Evolutionary conservation across 768 basidiomycete species (phyloP).

Genomic region (Phaeotremella skinneri): DNA sequence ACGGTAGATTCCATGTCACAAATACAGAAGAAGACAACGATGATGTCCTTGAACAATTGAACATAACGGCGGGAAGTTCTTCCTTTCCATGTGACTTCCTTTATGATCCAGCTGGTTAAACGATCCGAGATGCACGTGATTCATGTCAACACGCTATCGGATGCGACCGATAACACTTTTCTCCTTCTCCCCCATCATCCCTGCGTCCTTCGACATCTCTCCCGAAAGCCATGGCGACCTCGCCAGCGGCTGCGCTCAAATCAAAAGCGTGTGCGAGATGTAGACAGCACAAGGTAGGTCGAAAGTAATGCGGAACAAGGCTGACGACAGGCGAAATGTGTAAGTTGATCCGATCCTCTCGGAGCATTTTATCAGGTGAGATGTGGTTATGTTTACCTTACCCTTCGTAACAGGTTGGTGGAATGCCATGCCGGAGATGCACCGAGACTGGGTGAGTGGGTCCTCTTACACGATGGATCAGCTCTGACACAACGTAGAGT

Average conservation of each 20-base stretch:
- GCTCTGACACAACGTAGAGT: background rate
- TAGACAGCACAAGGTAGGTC: constrained; percentile 3
- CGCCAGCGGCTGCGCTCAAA: background rate
- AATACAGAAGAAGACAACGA: too few relatives aligned
- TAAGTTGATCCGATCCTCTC: background rate
- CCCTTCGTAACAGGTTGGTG: constrained; percentile 4
- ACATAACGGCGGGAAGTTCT: too few relatives aligned
- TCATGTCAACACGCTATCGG: too few relatives aligned
- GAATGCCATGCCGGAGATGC: constrained; percentile 2
- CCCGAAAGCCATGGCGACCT: background rate
- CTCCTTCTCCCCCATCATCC: too few relatives aligned
- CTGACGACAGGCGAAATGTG: constrained; percentile 2
- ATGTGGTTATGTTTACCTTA: background rate
- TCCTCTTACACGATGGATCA: background rate
- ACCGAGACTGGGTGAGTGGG: background rate
- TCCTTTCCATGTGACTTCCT: too few relatives aligned
- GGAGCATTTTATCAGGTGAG: too few relatives aligned
- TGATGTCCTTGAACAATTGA: too few relatives aligned
- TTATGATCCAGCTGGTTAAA: too few relatives aligned
- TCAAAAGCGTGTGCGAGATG: constrained; percentile 2
- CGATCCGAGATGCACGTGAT: too few relatives aligned
- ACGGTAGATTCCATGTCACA: too few relatives aligned
- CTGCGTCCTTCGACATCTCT: too few relatives aligned
- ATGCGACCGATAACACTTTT: too few relatives aligned
- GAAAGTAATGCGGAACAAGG: background rate